Conservation (phyloP, 345 rosid species). For the Durio zibethinus region DNA sequence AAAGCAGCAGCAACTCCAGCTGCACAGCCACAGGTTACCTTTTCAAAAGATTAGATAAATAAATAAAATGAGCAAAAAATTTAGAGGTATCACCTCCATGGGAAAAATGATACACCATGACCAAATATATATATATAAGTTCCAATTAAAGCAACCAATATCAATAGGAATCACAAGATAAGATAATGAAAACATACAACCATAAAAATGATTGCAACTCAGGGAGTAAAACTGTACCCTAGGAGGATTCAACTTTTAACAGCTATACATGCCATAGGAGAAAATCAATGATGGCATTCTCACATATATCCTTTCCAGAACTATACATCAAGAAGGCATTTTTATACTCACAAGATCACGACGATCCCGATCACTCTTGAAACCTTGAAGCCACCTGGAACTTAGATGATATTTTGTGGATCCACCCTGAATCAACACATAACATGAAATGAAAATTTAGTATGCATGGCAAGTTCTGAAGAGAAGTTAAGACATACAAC, state of each 20-base stretch:
- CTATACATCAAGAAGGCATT: neutral
- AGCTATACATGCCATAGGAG: neutral
- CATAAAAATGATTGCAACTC: neutral
- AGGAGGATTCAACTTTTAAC: neutral
- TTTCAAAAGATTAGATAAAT: constrained; percentile 44
- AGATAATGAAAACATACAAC: neutral
- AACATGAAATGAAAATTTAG: constrained; percentile 16
- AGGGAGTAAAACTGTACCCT: neutral
- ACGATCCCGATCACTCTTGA: constrained; percentile 84
- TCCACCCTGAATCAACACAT: constrained; percentile 65
- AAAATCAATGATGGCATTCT: neutral
- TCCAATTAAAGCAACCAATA: neutral
- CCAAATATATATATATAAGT: neutral
- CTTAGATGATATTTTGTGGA: constrained; percentile 87
- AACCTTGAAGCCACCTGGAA: constrained; percentile 87
- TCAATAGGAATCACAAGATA: neutral
- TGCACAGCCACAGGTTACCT: constrained; percentile 99
- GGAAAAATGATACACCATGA: neutral
- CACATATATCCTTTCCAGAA: neutral
- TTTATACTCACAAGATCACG: constrained; percentile 82
- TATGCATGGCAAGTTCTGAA: neutral
- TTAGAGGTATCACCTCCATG: constrained; percentile 20
- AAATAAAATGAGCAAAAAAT: constrained; percentile 1
- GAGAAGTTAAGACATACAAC: neutral
- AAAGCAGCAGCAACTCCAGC: constrained; percentile 99